Percentiles rank a stretch among this genome's conserved stretches.
Conservation (phyloP, 768 basidiomycete genomes). For the Pisolithus sp. region DNA sequence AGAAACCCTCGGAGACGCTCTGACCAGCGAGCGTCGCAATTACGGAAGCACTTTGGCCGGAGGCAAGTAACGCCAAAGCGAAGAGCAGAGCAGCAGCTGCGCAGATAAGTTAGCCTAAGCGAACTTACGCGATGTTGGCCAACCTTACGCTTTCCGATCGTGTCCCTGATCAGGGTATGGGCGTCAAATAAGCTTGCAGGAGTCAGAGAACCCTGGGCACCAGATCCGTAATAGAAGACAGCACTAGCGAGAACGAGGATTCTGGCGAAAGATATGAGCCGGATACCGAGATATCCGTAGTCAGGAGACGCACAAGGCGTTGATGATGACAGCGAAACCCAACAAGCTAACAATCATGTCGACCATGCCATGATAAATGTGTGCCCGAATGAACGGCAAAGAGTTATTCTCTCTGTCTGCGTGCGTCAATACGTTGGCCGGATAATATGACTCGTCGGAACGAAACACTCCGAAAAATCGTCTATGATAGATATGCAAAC, state of each 20-base stretch:
- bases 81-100: conserved; percentile 81
- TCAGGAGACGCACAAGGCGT: conserved; percentile 54
- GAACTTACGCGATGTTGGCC: conserved; percentile 1
- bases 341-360: conserved; percentile 68
- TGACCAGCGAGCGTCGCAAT: conserved; percentile 90
- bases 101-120: neutral
- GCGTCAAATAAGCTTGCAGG: conserved; percentile 83
- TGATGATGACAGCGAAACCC: conserved; percentile 84
- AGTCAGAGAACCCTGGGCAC: conserved; percentile 31
- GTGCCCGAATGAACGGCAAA: conserved; percentile 49
- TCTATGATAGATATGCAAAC: conserved; percentile 2
- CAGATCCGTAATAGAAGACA: conserved; percentile 62
- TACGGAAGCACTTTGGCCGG: conserved; percentile 86
- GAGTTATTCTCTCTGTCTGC: conserved; percentile 52
- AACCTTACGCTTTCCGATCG: conserved; percentile 62
- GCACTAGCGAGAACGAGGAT: conserved; percentile 79
- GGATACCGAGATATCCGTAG: neutral
- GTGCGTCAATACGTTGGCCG: conserved; percentile 35
- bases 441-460: conserved; percentile 15
- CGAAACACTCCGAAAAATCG: conserved; percentile 20
- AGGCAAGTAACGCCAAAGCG: conserved; percentile 75
- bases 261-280: conserved; percentile 28
- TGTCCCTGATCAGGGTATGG: conserved; percentile 59
- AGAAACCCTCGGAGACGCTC: conserved; percentile 84
- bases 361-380: conserved; percentile 58